Conservation (phyloP, 345 rosid species). For the Barbarea vulgaris region DNA sequence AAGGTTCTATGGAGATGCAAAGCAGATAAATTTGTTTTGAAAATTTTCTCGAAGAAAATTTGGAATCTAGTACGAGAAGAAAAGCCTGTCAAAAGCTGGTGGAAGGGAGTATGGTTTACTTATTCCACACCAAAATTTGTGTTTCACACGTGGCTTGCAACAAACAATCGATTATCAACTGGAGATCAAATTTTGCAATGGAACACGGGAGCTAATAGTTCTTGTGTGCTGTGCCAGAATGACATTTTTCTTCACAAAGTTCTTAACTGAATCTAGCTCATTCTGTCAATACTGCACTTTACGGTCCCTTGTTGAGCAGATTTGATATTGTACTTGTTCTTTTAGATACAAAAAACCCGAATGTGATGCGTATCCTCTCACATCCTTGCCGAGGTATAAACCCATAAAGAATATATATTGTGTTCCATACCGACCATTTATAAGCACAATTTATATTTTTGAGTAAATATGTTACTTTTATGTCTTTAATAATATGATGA, state of each 20-base stretch:
- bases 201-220: too few relatives aligned
- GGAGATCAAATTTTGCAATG: too few relatives aligned
- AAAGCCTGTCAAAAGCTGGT: too few relatives aligned
- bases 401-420: not conserved
- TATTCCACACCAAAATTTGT: too few relatives aligned
- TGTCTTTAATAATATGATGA: slow-evolving; percentile 26
- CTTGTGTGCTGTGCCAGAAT: too few relatives aligned
- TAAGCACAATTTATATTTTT: not conserved
- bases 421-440: not conserved
- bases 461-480: not conserved
- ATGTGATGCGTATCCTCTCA: slow-evolving; percentile 99
- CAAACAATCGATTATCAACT: too few relatives aligned
- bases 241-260: slow-evolving; percentile 3
- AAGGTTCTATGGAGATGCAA: too few relatives aligned
- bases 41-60: too few relatives aligned
- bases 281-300: slow-evolving; percentile 91
- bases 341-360: slow-evolving; percentile 94
- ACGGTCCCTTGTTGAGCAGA: slow-evolving; percentile 94
- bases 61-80: too few relatives aligned
- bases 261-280: slow-evolving; percentile 77
- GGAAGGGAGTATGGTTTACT: too few relatives aligned
- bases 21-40: too few relatives aligned
- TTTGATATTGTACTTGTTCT: slow-evolving; percentile 93
- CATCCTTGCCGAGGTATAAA: slow-evolving; percentile 81
- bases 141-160: too few relatives aligned